Conservation (phyloP, 768 basidiomycete genomes). For the Calocybe cyanea region DNA sequence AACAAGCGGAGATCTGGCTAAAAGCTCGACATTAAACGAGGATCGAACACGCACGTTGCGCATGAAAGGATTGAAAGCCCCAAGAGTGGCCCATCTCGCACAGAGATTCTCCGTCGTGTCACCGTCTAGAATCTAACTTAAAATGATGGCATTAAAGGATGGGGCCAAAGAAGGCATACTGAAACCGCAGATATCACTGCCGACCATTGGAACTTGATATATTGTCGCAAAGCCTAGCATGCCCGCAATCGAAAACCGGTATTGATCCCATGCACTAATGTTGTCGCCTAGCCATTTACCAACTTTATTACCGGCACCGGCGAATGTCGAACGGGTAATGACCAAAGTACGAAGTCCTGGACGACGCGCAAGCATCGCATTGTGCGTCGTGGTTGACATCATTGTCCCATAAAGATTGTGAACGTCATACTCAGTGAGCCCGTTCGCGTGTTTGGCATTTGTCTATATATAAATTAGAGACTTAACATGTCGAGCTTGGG, state of each 20-base stretch:
- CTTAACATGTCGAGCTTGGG: background rate
- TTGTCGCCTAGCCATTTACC: slow-evolving; percentile 78
- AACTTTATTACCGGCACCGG: slow-evolving; percentile 62
- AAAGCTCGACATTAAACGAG: background rate
- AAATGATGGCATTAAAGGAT: background rate
- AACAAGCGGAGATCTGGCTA: background rate
- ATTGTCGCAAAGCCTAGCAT: slow-evolving; percentile 64
- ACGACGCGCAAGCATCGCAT: slow-evolving; percentile 59
- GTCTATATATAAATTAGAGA: slow-evolving; percentile 22
- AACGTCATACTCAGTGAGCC: slow-evolving; percentile 54
- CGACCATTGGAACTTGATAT: slow-evolving; percentile 73
- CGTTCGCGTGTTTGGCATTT: slow-evolving; percentile 51
- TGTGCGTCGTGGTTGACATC: slow-evolving; percentile 62
- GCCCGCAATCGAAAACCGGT: slow-evolving; percentile 56
- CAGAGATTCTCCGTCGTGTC: slow-evolving; percentile 69
- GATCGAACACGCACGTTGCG: slow-evolving; percentile 48
- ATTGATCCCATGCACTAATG: slow-evolving; percentile 54
- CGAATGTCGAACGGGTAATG: slow-evolving; percentile 73
- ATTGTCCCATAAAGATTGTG: slow-evolving; percentile 71
- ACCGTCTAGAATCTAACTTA: slow-evolving; percentile 30
- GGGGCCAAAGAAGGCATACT: slow-evolving; percentile 28
- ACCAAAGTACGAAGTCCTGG: slow-evolving; percentile 59
- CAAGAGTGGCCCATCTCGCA: slow-evolving; percentile 73
- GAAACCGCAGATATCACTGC: slow-evolving; percentile 71
- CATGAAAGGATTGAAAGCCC: slow-evolving; percentile 79